These are phyloP conservation scores for Elaphomyces granulatus DNA, from an alignment of 495 filamentous ascomycete genomes.

Conservation along the genomic window DNA sequence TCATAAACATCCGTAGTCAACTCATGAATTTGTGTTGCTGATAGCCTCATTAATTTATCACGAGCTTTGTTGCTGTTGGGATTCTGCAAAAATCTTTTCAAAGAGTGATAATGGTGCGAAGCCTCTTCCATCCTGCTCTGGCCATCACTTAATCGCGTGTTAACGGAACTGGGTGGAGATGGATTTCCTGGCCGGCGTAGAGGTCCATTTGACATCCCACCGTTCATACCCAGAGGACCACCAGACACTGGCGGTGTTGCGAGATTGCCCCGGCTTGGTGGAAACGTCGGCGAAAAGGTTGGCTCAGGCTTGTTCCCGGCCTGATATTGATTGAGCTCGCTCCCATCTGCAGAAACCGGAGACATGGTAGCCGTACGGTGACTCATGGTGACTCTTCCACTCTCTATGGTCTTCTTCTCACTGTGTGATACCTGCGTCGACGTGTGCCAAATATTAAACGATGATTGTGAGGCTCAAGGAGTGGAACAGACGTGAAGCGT, in stretches of 20 bases:
- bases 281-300: constrained; percentile 38
- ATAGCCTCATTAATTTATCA: constrained; percentile 83
- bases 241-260: constrained; percentile 58
- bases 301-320: constrained; percentile 36
- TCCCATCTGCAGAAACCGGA: constrained; percentile 68
- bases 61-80: constrained; percentile 71
- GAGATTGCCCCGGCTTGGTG: constrained; percentile 49
- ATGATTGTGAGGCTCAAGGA: no score
- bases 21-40: constrained; percentile 87
- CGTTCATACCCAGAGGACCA: constrained; percentile 45
- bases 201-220: constrained; percentile 24
- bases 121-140: constrained; percentile 51
- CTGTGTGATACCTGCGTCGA: no score
- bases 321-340: constrained; percentile 65
- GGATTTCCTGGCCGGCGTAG: constrained; percentile 40
- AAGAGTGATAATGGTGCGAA: constrained; percentile 63
- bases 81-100: constrained; percentile 59
- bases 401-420: no score
- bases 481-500: no score
- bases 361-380: constrained; percentile 58
- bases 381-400: constrained; percentile 47
- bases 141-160: constrained; percentile 57
- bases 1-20: constrained; percentile 96
- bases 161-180: constrained; percentile 76
- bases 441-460: no score